A percentile compares a stretch with the other conserved stretches of the same genome.
Conservation (phyloP, 2,329 filamentous ascomycete species). For the Coniochaeta sp. region DNA sequence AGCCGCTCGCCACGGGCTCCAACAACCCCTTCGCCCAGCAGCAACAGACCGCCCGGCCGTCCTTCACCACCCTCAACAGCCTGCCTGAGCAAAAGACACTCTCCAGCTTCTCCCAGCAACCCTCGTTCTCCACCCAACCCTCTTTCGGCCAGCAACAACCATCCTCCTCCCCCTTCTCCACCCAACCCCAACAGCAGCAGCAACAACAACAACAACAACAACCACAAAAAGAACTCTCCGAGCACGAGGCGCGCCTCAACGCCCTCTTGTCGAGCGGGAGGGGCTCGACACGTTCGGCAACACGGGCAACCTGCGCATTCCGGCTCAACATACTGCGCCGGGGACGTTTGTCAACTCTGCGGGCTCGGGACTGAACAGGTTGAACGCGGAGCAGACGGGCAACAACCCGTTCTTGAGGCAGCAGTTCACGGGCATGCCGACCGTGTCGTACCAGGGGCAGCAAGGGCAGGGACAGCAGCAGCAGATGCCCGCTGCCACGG, state of each 20-base stretch:
- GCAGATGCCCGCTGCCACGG: conserved; percentile 49
- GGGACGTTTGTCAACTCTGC: conserved; percentile 96
- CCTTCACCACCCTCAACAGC: conserved; percentile 63
- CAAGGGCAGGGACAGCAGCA: no score
- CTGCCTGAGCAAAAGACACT: conserved; percentile 81
- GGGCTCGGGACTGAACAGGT: conserved; percentile 65
- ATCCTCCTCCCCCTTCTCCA: conserved; percentile 35
- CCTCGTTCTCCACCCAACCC: neutral
- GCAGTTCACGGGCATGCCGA: conserved; percentile 74
- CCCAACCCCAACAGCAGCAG: no score
- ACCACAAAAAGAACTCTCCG: conserved; percentile 49
- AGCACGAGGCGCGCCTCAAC: conserved; percentile 73
- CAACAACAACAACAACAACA: conserved; percentile 31
- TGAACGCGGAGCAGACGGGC: conserved; percentile 66
- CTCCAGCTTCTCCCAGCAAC: conserved; percentile 41
- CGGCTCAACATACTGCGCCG: conserved; percentile 91
- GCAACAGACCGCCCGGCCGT: no score
- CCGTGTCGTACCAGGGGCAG: conserved; percentile 48
- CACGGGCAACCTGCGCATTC: conserved; percentile 90
- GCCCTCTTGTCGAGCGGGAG: conserved; percentile 79
- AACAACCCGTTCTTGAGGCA: conserved; percentile 86
- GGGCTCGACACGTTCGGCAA: conserved; percentile 98
- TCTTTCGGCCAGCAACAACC: neutral
- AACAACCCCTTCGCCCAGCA: conserved; percentile 86
- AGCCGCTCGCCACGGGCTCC: conserved; percentile 83